phyloP scores from a whole-genome alignment of 345 rosid genomes.

The Populus euphratica region DNA sequence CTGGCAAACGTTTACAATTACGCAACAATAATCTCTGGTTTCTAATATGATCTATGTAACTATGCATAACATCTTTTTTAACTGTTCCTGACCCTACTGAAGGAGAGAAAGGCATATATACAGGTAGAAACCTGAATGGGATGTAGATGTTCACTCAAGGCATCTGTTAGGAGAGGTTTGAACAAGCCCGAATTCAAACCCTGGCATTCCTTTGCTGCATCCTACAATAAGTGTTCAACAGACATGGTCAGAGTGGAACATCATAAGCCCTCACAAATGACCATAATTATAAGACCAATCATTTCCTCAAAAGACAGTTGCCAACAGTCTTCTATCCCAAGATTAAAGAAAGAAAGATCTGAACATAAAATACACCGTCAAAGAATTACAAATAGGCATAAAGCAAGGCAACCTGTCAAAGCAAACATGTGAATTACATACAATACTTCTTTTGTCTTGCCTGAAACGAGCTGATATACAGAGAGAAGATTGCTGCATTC shows the following conservation, averaged over 20 bases:
- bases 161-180: slow-evolving; percentile 65
- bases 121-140: slow-evolving; percentile 70
- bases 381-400: not conserved
- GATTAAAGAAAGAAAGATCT: not conserved
- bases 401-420: not conserved
- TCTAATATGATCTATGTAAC: not conserved
- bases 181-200: slow-evolving; percentile 81
- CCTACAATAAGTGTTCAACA: slow-evolving; percentile 38
- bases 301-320: not conserved
- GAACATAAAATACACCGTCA: not conserved
- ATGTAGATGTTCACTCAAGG: slow-evolving; percentile 74
- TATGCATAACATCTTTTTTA: not conserved
- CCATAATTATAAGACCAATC: not conserved
- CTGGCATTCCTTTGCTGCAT: slow-evolving; percentile 69
- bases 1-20: not conserved
- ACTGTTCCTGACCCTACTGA: not conserved
- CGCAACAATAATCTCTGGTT: not conserved
- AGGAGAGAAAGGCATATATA: not conserved
- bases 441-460: slow-evolving; percentile 76
- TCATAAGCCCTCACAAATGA: not conserved
- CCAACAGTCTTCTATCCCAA: not conserved
- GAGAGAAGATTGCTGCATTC: slow-evolving; percentile 94
- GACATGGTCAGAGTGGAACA: slow-evolving; percentile 4
- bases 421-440: not conserved
- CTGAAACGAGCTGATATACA: slow-evolving; percentile 73